Conservation (phyloP, 2,329 filamentous ascomycete species). For the Chrysoporthe austroafricana region DNA sequence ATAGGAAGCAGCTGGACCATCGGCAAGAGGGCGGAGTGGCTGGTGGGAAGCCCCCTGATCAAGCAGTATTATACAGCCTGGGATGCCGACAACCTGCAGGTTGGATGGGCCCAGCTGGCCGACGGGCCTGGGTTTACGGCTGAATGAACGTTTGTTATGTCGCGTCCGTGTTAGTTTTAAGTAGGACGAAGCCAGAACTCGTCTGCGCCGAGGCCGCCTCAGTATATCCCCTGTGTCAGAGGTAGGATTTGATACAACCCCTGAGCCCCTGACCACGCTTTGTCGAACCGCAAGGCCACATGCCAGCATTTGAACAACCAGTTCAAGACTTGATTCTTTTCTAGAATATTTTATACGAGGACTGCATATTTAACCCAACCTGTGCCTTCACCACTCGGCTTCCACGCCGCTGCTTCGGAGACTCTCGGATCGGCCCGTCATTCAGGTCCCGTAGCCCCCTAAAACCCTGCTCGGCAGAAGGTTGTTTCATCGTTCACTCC, state of each 20-base stretch:
- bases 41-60: constrained; percentile 40
- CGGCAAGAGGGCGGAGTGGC: constrained; percentile 34
- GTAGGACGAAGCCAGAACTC: too few relatives aligned
- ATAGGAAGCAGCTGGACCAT: constrained; percentile 27
- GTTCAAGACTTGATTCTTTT: neutral
- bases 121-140: constrained; percentile 16
- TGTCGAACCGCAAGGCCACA: neutral
- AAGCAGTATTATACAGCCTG: constrained; percentile 43
- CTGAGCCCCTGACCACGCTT: neutral
- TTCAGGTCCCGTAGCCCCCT: neutral
- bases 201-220: neutral
- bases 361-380: too few relatives aligned
- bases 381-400: neutral
- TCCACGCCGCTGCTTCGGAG: neutral
- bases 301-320: neutral
- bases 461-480: constrained; percentile 10
- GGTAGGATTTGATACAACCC: constrained; percentile 8
- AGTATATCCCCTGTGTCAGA: neutral
- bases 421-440: constrained; percentile 10
- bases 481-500: constrained; percentile 23
- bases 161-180: too few relatives aligned
- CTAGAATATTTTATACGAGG: neutral
- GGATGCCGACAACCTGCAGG: constrained; percentile 36
- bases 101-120: constrained; percentile 33
- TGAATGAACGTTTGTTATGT: neutral